phyloP scores from a whole-genome alignment of 2,329 filamentous ascomycete genomes.

The Cadophora sp. region DNA sequence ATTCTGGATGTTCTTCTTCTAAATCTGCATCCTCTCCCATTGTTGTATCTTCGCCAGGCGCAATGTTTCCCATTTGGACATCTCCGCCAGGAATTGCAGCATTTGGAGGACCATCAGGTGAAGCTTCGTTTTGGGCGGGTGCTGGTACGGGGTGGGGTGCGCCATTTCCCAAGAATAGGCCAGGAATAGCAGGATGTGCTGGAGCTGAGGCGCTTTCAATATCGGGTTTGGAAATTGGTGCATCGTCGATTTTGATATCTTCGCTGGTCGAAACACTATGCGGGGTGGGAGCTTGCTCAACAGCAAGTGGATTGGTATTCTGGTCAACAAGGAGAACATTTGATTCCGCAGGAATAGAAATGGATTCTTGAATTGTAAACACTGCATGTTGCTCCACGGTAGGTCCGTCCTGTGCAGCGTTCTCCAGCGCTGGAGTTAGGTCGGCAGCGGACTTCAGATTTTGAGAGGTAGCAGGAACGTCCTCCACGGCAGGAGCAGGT shows the following conservation, averaged over 20 bases:
- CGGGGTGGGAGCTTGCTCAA: neutral
- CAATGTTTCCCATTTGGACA: neutral
- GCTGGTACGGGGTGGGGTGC: neutral
- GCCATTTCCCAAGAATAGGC: conserved; percentile 14
- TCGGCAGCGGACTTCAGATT: neutral
- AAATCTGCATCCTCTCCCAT: conserved; percentile 13
- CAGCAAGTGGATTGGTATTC: neutral
- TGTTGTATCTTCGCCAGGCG: conserved; percentile 1
- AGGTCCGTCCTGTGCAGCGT: neutral
- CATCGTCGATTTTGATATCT: neutral
- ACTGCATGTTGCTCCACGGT: neutral
- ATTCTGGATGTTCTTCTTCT: conserved; percentile 69
- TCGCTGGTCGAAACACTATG: neutral
- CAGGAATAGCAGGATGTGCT: conserved; percentile 17
- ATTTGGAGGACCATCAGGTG: neutral
- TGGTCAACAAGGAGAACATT: neutral
- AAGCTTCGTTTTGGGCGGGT: neutral
- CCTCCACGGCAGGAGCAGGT: conserved; percentile 3
- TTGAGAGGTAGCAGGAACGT: neutral
- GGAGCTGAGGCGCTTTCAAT: neutral
- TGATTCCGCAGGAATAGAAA: neutral
- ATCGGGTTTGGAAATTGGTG: neutral
- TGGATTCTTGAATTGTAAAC: neutral
- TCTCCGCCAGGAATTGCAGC: neutral
- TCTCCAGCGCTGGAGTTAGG: neutral